Base-by-base conservation (phyloP, 2,329 filamentous ascomycete species). In the Plenodomus lindquistii region DNA sequence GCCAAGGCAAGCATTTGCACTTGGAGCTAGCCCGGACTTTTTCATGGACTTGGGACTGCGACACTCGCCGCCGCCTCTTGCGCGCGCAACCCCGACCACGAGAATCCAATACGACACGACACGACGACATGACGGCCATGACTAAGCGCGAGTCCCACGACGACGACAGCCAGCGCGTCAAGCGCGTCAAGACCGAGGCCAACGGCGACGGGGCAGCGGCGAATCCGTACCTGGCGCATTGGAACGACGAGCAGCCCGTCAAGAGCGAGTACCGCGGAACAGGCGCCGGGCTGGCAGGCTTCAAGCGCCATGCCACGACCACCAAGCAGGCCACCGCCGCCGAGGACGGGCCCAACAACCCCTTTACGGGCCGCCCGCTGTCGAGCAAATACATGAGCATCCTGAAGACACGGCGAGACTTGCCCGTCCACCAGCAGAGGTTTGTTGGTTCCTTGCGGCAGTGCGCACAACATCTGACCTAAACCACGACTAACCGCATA, bases 171-270 rank as follows among this genome's bases (percentile, higher is more conserved):
- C 76, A 73, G 55, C 76, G 79, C 61, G 72, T 73, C 59, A 86
- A 81, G 74, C 79, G 79, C 52, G 79, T 78, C 57, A 70, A 70
- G 61, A 62, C 61, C 7, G 68, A 69, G 40, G 22, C 46, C 16
- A 62, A 58, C 52, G 75, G 72, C 55, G 80, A 37, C 35, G 18
- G 84, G 66, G 81, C 82, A 44, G 75, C 76, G 49, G 67, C 82
- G 69, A 97, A 97, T 71, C 90, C 89, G 1, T 97, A 99, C 77
- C 85, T 99, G 54, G 89, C 91, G 47, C 94, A 99, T 75, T 88
- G 88, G 84, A 85, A 93, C 74, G 81, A 86, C 55, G 76, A 81
- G 53, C 45, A 58, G 55, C 60, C 48, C 63, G 72, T 58, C 66
- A 66, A 63, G 56, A 66, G 60, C 63, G 61, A 54, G 52, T 48